These are phyloP conservation scores for Pholiota molesta DNA, from an alignment of 768 basidiomycete species.

Conservation along the genomic window DNA sequence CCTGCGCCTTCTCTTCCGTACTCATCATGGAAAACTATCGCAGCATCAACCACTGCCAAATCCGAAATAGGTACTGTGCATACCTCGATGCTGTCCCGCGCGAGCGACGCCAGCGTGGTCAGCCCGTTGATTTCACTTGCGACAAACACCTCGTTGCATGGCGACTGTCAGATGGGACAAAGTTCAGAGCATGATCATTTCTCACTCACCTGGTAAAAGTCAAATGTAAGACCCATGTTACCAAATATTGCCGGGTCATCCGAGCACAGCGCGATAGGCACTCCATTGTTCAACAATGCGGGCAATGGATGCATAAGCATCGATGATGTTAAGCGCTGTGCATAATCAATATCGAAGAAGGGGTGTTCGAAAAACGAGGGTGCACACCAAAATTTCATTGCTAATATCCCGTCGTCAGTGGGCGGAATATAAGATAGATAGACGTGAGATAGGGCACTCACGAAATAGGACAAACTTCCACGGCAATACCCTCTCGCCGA, in stretches of 20 bases:
- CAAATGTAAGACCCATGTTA: slow-evolving; percentile 77
- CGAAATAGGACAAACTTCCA: slow-evolving; percentile 86
- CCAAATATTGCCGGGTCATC: slow-evolving; percentile 82
- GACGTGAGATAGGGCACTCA: slow-evolving; percentile 37
- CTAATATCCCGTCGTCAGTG: slow-evolving; percentile 33
- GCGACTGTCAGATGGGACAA: slow-evolving; percentile 3
- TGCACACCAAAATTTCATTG: slow-evolving; percentile 65
- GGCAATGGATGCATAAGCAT: slow-evolving; percentile 83
- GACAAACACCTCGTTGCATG: slow-evolving; percentile 55
- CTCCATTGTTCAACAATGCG: slow-evolving; percentile 69
- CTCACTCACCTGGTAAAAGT: slow-evolving; percentile 68
- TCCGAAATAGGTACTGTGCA: slow-evolving; percentile 7
- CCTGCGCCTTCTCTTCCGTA: slow-evolving; percentile 44
- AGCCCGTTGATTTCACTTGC: slow-evolving; percentile 70
- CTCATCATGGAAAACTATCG: slow-evolving; percentile 56
- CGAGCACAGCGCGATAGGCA: slow-evolving; percentile 70
- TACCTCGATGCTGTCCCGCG: slow-evolving; percentile 68
- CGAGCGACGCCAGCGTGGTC: slow-evolving; percentile 60
- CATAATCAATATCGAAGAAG: background rate
- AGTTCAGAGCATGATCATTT: slow-evolving; percentile 1
- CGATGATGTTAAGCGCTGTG: slow-evolving; percentile 71
- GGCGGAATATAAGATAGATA: background rate
- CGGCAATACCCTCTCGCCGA: slow-evolving; percentile 59
- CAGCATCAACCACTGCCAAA: background rate
- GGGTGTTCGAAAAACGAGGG: background rate